Percentiles rank a stretch among this genome's conserved stretches.
Conservation (phyloP, 139 green algal genomes). For the Closterium sp. region DNA sequence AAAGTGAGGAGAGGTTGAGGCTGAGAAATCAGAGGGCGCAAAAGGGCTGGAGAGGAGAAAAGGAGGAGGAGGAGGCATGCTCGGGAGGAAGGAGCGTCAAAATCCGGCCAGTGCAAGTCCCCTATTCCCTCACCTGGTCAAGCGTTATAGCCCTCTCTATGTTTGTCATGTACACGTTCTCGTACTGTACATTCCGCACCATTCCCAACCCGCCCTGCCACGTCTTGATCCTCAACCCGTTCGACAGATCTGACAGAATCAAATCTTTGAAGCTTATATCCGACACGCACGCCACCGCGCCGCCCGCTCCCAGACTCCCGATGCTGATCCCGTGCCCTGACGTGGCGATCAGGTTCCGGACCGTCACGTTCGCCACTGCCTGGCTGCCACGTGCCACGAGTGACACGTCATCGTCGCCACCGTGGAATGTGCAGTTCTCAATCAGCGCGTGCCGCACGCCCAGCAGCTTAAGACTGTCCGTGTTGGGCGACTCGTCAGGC, state of each 20-base stretch:
- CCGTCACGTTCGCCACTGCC: not conserved
- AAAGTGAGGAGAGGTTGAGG: too few species aligned
- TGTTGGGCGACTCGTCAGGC: not conserved
- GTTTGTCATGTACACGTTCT: not conserved
- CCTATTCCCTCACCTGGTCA: not conserved
- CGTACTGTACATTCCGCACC: not conserved
- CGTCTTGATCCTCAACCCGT: slow-evolving; percentile 7
- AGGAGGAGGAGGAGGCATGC: too few species aligned
- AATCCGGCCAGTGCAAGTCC: too few species aligned
- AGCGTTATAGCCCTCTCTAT: not conserved
- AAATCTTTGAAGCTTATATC: not conserved
- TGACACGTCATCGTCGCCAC: not conserved
- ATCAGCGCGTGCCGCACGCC: not conserved
- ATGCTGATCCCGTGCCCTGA: slow-evolving; percentile 6
- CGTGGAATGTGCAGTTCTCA: not conserved
- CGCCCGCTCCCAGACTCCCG: not conserved
- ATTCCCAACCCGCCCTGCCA: not conserved
- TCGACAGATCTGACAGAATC: not conserved
- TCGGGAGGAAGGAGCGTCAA: too few species aligned
- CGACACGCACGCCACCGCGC: not conserved
- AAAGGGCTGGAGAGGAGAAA: too few species aligned
- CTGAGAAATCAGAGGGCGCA: too few species aligned
- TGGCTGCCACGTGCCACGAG: not conserved
- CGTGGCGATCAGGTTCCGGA: not conserved
- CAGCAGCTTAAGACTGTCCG: not conserved